These are phyloP conservation scores for Pseudogymnoascus sp. DNA, from an alignment of 2,329 filamentous ascomycete species.

Conservation along the genomic window DNA sequence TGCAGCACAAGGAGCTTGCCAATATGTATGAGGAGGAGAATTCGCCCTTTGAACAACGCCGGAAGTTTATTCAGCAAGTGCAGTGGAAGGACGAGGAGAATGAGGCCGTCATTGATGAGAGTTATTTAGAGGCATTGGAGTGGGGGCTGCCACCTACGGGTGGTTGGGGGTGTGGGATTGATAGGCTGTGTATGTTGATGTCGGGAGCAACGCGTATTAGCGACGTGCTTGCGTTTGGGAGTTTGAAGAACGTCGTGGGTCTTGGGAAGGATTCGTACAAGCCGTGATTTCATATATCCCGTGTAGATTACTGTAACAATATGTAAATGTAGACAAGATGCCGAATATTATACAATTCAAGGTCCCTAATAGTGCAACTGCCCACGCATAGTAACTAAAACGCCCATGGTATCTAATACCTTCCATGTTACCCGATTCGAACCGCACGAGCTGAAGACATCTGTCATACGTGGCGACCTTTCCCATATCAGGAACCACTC, in stretches of 20 bases:
- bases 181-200: slow-evolving; percentile 87
- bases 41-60: slow-evolving; percentile 74
- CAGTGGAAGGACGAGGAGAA: slow-evolving; percentile 32
- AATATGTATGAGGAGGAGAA: slow-evolving; percentile 99
- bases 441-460: background rate
- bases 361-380: background rate
- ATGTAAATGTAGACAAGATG: background rate
- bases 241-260: slow-evolving; percentile 59
- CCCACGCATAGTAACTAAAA: background rate
- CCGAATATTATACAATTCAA: background rate
- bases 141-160: slow-evolving; percentile 92
- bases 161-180: slow-evolving; percentile 91
- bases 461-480: background rate
- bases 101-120: slow-evolving; percentile 43
- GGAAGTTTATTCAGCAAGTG: slow-evolving; percentile 65
- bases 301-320: slow-evolving; percentile 1
- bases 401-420: background rate
- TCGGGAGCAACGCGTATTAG: slow-evolving; percentile 69
- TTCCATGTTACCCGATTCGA: background rate
- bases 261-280: slow-evolving; percentile 24
- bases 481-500: background rate
- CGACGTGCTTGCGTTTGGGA: slow-evolving; percentile 86
- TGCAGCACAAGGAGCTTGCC: slow-evolving; percentile 71
- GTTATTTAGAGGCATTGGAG: slow-evolving; percentile 76
- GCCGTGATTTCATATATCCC: background rate